phyloP scores from a whole-genome alignment of 306 rosid genomes.

The Acacia melanoxylon region DNA sequence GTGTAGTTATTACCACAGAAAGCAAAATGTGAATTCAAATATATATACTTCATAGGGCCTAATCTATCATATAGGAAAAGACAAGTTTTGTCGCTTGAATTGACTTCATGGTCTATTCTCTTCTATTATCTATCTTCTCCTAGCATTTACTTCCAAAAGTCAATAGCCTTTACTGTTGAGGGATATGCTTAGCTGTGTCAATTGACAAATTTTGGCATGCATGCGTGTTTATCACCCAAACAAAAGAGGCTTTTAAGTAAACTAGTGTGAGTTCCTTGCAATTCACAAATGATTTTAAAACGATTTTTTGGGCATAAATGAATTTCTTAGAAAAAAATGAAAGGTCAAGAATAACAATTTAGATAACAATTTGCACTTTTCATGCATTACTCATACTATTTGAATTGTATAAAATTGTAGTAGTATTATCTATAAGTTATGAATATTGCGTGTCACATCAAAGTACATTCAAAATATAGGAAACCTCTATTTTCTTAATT shows the following conservation, averaged over 20 bases:
- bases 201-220: not conserved
- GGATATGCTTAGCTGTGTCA: not conserved
- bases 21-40: not conserved
- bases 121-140: not conserved
- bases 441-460: not conserved
- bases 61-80: not conserved
- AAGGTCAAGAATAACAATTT: not conserved
- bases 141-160: constrained; percentile 9
- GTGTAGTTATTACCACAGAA: not conserved
- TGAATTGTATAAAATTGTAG: not conserved
- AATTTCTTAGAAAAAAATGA: not conserved
- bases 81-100: not conserved
- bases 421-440: not conserved
- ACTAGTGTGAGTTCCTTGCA: not conserved
- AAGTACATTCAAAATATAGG: not conserved
- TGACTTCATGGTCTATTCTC: not conserved
- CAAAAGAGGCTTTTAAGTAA: no score
- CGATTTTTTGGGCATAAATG: not conserved
- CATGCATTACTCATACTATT: not conserved
- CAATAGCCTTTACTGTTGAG: not conserved
- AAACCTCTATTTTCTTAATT: not conserved
- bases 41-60: not conserved
- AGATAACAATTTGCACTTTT: not conserved
- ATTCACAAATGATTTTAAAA: not conserved
- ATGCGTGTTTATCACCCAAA: not conserved